phyloP scores from a whole-genome alignment of 169 alveolate species.

The Eimeria zaria region DNA sequence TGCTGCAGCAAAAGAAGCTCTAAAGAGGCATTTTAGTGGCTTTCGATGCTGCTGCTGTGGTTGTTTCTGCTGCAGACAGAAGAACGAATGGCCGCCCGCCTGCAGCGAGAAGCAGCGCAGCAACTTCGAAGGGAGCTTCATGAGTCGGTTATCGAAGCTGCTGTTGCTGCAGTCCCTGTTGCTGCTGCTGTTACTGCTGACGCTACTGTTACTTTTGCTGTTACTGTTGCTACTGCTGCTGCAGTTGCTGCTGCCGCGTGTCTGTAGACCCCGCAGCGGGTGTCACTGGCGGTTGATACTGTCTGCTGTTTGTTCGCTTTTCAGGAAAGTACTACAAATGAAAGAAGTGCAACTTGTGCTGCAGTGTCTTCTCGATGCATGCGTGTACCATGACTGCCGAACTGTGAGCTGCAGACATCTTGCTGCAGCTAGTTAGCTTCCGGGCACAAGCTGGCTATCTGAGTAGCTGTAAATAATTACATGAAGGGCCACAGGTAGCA shows the following conservation, averaged over 20 bases:
- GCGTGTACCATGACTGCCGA: constrained; percentile 68
- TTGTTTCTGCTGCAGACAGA: constrained; percentile 50
- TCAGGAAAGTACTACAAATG: constrained; percentile 10
- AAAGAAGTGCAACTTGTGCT: constrained; percentile 40
- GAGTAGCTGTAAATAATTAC: background rate
- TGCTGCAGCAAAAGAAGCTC: background rate
- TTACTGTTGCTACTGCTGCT: background rate
- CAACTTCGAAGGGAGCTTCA: constrained; percentile 22
- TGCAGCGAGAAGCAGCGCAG: constrained; percentile 71
- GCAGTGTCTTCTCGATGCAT: constrained; percentile 72
- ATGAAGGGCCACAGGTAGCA: background rate
- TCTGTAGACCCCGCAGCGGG: background rate
- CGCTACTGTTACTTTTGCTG: background rate
- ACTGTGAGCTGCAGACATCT: constrained; percentile 5
- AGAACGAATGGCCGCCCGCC: constrained; percentile 72
- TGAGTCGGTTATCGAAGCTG: constrained; percentile 20
- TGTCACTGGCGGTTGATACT: background rate
- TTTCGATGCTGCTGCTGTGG: background rate
- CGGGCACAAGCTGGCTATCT: background rate
- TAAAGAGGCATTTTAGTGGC: background rate
- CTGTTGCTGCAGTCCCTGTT: background rate
- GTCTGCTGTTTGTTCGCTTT: background rate
- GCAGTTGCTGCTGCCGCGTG: background rate
- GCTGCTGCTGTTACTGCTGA: background rate
- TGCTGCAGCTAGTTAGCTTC: background rate